Evolutionary conservation across 331 rosid species (phyloP).

Genomic region (Acacia pycnantha): DNA sequence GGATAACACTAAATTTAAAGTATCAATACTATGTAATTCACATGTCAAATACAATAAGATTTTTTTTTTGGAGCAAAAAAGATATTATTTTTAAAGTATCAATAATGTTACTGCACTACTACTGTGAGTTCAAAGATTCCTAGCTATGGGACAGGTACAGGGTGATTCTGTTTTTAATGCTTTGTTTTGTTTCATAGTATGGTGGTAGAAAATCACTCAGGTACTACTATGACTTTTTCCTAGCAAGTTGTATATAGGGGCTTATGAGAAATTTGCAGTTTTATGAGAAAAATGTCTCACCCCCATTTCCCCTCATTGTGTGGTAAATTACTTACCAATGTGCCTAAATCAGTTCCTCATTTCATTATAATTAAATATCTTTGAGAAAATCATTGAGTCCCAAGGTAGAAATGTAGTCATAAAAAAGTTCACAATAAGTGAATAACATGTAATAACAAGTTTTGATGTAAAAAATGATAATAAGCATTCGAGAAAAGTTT

Average conservation of each 20-base stretch:
- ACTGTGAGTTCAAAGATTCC: slow-evolving; percentile 36
- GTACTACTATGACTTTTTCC: slow-evolving; percentile 14
- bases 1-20: background rate
- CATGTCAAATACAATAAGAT: background rate
- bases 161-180: slow-evolving; percentile 48
- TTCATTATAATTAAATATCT: background rate
- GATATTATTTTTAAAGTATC: background rate
- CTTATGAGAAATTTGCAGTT: slow-evolving; percentile 43
- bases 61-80: background rate
- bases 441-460: no score
- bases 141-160: slow-evolving; percentile 41
- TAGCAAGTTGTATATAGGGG: slow-evolving; percentile 30
- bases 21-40: background rate
- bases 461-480: no score
- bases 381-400: background rate
- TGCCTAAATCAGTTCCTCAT: background rate
- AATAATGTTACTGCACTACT: background rate
- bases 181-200: slow-evolving; percentile 34
- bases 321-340: slow-evolving; percentile 24
- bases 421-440: no score
- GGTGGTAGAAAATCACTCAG: slow-evolving; percentile 5
- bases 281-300: slow-evolving; percentile 25
- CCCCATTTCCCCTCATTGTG: background rate
- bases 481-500: background rate
- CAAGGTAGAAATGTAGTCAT: no score